Conservation (phyloP, 805 yeast genomes). For the Pichia deserticola region DNA sequence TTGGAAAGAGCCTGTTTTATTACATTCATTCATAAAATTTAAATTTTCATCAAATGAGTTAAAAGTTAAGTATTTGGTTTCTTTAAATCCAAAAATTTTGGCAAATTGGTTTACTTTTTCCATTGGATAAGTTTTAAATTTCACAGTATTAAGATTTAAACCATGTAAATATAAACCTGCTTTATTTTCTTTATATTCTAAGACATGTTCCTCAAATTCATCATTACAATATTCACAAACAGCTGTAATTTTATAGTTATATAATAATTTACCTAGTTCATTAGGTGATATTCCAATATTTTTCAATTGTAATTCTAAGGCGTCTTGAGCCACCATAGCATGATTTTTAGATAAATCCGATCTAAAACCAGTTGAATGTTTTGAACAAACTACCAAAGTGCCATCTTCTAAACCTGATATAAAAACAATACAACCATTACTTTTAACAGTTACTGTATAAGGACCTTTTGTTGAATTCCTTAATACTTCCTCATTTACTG, state of each 20-base stretch:
- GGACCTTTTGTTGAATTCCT: slow-evolving; percentile 58
- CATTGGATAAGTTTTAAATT: slow-evolving; percentile 61
- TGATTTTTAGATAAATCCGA: slow-evolving; percentile 54
- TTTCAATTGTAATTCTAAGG: slow-evolving; percentile 47
- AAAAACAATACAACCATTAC: slow-evolving; percentile 89
- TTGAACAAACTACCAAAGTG: slow-evolving; percentile 77
- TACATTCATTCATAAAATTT: slow-evolving; percentile 46
- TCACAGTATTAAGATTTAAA: slow-evolving; percentile 56
- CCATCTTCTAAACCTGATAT: slow-evolving; percentile 74
- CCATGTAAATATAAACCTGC: slow-evolving; percentile 93
- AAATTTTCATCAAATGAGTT: slow-evolving; percentile 36
- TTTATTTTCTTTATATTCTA: slow-evolving; percentile 55
- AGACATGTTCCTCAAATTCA: slow-evolving; percentile 84
- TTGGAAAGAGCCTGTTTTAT: slow-evolving; percentile 62
- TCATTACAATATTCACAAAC: slow-evolving; percentile 94
- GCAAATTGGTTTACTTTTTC: slow-evolving; percentile 56
- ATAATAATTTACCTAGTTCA: slow-evolving; percentile 52
- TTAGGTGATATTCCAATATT: slow-evolving; percentile 30
- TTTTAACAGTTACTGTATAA: slow-evolving; percentile 72
- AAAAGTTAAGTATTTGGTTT: slow-evolving; percentile 41
- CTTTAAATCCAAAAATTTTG: slow-evolving; percentile 57
- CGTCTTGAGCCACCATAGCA: slow-evolving; percentile 61
- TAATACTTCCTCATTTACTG: slow-evolving; percentile 45
- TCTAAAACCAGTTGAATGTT: slow-evolving; percentile 70
- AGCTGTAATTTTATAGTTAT: slow-evolving; percentile 57